Evolutionary conservation across 352 stramenopile species (phyloP), one percentile per base, ranked within the genome.

Genomic region (Aphanomyces astaci): DNA sequence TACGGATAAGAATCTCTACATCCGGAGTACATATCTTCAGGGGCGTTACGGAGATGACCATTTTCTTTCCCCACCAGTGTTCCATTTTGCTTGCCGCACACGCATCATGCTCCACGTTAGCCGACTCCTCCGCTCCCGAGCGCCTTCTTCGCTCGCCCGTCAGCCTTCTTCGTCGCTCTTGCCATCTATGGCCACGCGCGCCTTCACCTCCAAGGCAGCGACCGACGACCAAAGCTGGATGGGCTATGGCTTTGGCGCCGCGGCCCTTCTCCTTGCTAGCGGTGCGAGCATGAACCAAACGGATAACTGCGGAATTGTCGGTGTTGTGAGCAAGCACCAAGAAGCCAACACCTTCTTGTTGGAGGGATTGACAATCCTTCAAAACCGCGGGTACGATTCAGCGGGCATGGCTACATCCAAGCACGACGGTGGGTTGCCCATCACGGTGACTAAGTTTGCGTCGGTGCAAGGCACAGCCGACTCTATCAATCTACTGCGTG

Each of bases 351-450:
- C 87, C 22, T 89, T 96, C 49, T 67, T 96, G 39, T 70, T 96
- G 3, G 83, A 96, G 64, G 89, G 89, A 1, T 73, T 96, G n/a
- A 90, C 88, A 30, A 92, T 94, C 71, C 74, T 96, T 52, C 87
- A 95, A 72, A 96, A 99, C 78, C 87, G 97, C 48, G 97, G 97
- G 52, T 99, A 99, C 74, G 97, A 99, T 75, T 98, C 88, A 64
- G 95, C 97, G 0, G 97, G 97, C 63, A 95, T 99, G 73, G 96
- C 95, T 4, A 98, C 97, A 33, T 82, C 98, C 67, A 77, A 79
- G 28, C 49, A 78, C 45, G 63, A 78, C 17, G 64, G 64, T 27
- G 74, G 81, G 31, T 78, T 81, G 0, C 78, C 78, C 48, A 91
- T 92, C 66, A 86, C 78, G 40, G 94, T 98, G 25, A 98, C 94